phyloP scores from a whole-genome alignment of 2,329 filamentous ascomycete species.

The Ophidiomyces ophidiicola region DNA sequence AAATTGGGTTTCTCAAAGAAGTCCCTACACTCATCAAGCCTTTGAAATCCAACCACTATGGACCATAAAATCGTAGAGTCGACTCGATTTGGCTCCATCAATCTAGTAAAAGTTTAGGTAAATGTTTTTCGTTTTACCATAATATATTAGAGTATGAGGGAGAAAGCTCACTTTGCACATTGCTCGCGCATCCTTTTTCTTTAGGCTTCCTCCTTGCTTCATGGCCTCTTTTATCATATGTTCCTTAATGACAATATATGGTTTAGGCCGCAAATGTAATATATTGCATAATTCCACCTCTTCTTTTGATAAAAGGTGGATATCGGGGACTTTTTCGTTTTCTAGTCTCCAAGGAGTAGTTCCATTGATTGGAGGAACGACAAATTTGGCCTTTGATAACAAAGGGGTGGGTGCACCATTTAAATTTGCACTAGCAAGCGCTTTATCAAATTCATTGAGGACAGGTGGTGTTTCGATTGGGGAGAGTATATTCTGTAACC shows the following conservation, averaged over 20 bases:
- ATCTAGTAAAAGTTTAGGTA: slow-evolving; percentile 36
- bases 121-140: too few species aligned
- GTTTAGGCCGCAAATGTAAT: slow-evolving; percentile 78
- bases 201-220: slow-evolving; percentile 73
- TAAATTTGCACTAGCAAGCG: slow-evolving; percentile 44
- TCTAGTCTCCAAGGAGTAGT: slow-evolving; percentile 49
- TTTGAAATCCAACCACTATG: slow-evolving; percentile 86
- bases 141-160: too few species aligned
- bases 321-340: slow-evolving; percentile 61
- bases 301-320: slow-evolving; percentile 73
- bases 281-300: slow-evolving; percentile 78
- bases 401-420: slow-evolving; percentile 30
- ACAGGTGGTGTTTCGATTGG: slow-evolving; percentile 26
- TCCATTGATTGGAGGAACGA: slow-evolving; percentile 38
- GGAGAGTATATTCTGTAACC: slow-evolving; percentile 36
- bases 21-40: too few species aligned
- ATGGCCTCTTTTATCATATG: slow-evolving; percentile 81
- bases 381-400: slow-evolving; percentile 40
- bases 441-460: slow-evolving; percentile 43
- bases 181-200: slow-evolving; percentile 87
- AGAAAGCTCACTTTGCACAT: slow-evolving; percentile 49
- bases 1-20: too few species aligned
- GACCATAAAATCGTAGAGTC: slow-evolving; percentile 91
- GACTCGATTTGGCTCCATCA: slow-evolving; percentile 70
- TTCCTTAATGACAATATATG: slow-evolving; percentile 90